These are phyloP conservation scores for Plasmodium knowlesi DNA, from an alignment of 169 alveolate species.

Conservation along the genomic window DNA sequence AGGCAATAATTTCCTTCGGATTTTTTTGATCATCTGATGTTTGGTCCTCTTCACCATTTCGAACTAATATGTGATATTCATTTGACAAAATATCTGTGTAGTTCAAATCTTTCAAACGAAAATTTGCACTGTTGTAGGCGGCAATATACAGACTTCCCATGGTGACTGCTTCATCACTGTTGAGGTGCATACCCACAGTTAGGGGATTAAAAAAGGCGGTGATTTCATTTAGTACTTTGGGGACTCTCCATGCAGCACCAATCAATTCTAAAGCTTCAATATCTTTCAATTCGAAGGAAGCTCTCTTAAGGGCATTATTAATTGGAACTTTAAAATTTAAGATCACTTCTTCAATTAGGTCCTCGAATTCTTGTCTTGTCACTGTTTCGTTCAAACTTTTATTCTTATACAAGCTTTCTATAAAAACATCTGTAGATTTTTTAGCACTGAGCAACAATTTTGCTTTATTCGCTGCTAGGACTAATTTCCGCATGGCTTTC, in stretches of 20 bases:
- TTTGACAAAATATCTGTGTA: conserved; percentile 76
- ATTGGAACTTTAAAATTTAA: conserved; percentile 76
- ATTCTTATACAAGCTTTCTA: conserved; percentile 70
- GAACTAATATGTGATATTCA: conserved; percentile 68
- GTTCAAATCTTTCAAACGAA: conserved; percentile 77
- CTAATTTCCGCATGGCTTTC: conserved; percentile 74
- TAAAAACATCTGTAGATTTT: conserved; percentile 66
- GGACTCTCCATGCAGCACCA: conserved; percentile 86
- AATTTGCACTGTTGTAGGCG: conserved; percentile 83
- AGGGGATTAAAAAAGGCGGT: conserved; percentile 78
- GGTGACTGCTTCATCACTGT: conserved; percentile 86
- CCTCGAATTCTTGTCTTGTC: conserved; percentile 78
- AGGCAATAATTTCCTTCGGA: conserved; percentile 44
- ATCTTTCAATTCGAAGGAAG: conserved; percentile 77
- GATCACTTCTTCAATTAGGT: conserved; percentile 72
- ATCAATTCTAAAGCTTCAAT: conserved; percentile 84
- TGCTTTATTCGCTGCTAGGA: conserved; percentile 71
- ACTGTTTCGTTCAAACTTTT: conserved; percentile 69
- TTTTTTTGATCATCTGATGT: background rate
- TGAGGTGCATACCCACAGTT: conserved; percentile 84
- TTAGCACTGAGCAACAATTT: conserved; percentile 70
- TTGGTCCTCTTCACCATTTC: conserved; percentile 31
- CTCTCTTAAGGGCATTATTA: conserved; percentile 77
- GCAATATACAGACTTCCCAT: conserved; percentile 84
- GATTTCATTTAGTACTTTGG: conserved; percentile 79